These are phyloP conservation scores for Sparassis latifolia DNA, from an alignment of 1,284 basidiomycete genomes.

Conservation along the genomic window DNA sequence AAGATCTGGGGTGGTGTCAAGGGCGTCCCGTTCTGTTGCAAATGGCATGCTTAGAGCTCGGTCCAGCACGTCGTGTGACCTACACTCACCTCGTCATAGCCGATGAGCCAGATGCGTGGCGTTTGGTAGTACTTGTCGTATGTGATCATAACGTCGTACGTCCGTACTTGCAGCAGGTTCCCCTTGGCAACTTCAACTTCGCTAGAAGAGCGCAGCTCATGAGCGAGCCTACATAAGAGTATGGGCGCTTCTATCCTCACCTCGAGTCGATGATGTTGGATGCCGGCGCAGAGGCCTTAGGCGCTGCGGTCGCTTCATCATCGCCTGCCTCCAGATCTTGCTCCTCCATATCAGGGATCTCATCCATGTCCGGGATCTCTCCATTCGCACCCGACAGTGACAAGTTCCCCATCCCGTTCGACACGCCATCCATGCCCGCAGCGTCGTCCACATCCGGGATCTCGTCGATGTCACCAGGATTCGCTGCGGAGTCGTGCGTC, in stretches of 20 bases:
- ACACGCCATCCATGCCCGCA: slow-evolving; percentile 80
- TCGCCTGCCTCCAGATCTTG: slow-evolving; percentile 36
- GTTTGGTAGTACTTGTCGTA: slow-evolving; percentile 99
- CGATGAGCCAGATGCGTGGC: slow-evolving; percentile 90
- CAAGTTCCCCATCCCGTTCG: slow-evolving; percentile 59
- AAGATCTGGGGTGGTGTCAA: slow-evolving; percentile 89
- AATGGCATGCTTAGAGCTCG: slow-evolving; percentile 1
- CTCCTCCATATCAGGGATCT: slow-evolving; percentile 35
- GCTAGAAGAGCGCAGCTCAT: slow-evolving; percentile 26
- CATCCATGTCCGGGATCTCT: slow-evolving; percentile 34
- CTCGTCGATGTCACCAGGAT: slow-evolving; percentile 65
- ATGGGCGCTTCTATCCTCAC: slow-evolving; percentile 14
- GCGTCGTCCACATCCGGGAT: slow-evolving; percentile 93
- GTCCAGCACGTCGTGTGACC: too few species aligned
- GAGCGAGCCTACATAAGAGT: not conserved
- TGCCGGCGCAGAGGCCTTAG: slow-evolving; percentile 32
- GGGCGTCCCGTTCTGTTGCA: slow-evolving; percentile 71
- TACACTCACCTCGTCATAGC: slow-evolving; percentile 81
- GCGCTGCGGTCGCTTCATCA: slow-evolving; percentile 79
- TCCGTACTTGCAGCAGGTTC: slow-evolving; percentile 91
- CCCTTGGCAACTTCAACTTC: slow-evolving; percentile 60
- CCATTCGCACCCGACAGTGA: slow-evolving; percentile 61
- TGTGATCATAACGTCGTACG: slow-evolving; percentile 99
- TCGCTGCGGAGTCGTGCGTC: slow-evolving; percentile 39
- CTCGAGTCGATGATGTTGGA: slow-evolving; percentile 18